Percentiles rank a stretch among this genome's conserved stretches.
Conservation (phyloP, 495 filamentous ascomycete species). For the Aspergillus diversus region DNA sequence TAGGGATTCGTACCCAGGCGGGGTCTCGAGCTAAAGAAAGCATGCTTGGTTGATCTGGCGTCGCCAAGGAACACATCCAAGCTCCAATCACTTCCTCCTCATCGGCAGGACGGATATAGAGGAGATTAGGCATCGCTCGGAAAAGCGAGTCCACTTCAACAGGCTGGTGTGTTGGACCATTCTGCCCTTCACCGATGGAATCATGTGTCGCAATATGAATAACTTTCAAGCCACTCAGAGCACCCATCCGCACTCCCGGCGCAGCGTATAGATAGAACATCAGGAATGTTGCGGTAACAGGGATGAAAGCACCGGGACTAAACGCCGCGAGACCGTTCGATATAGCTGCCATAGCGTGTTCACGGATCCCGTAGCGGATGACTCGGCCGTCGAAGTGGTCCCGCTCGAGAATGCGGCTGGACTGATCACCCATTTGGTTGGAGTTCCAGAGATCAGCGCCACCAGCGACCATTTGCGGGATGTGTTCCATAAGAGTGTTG, state of each 20-base stretch:
- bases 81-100: background rate
- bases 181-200: slow-evolving; percentile 59
- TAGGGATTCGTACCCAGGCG: too few species aligned
- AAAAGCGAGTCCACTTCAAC: slow-evolving; percentile 59
- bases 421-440: slow-evolving; percentile 34
- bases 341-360: slow-evolving; percentile 59
- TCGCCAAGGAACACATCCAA: too few species aligned
- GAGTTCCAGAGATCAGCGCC: slow-evolving; percentile 41
- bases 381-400: slow-evolving; percentile 48
- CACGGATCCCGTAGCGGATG: slow-evolving; percentile 56
- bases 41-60: too few species aligned
- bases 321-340: slow-evolving; percentile 59
- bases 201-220: slow-evolving; percentile 66
- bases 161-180: slow-evolving; percentile 65
- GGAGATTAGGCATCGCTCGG: slow-evolving; percentile 62
- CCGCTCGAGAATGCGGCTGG: too few species aligned
- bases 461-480: slow-evolving; percentile 22
- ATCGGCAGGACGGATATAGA: slow-evolving; percentile 59
- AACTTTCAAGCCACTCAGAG: slow-evolving; percentile 54
- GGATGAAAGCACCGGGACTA: slow-evolving; percentile 51
- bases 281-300: slow-evolving; percentile 56
- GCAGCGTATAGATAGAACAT: slow-evolving; percentile 66
- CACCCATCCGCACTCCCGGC: slow-evolving; percentile 61
- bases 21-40: too few species aligned
- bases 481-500: too few species aligned